phyloP scores from a whole-genome alignment of 805 yeast genomes.

The Wickerhamomyces chambardii region DNA sequence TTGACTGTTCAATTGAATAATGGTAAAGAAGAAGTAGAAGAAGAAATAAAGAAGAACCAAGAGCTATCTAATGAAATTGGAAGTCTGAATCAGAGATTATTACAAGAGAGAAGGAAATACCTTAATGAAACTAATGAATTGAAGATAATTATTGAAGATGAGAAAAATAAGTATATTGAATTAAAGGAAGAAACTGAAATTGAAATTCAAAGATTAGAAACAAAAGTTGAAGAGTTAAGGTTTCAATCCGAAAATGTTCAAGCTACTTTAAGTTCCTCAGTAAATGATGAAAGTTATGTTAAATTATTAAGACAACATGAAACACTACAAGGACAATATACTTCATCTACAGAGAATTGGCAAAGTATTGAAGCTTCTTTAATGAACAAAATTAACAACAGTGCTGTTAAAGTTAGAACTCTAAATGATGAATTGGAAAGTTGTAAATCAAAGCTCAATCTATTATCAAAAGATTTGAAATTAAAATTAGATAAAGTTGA shows the following conservation, averaged over 20 bases:
- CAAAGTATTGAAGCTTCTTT: constrained; percentile 66
- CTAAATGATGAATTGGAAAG: constrained; percentile 19
- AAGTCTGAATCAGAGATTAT: constrained; percentile 12
- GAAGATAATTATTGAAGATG: constrained; percentile 22
- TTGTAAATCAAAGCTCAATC: constrained; percentile 4
- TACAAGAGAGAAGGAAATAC: constrained; percentile 12
- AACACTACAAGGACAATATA: constrained; percentile 58
- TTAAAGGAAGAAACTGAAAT: constrained; percentile 14
- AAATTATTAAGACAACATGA: constrained; percentile 40
- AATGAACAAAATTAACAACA: constrained; percentile 31
- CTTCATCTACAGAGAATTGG: constrained; percentile 77
- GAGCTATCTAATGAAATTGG: constrained; percentile 18
- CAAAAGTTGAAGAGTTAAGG: constrained; percentile 60
- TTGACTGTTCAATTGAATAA: constrained; percentile 9
- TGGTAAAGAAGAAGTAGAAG: constrained; percentile 12
- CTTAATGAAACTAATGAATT: constrained; percentile 20
- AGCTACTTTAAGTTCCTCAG: constrained; percentile 16
- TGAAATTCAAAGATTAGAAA: constrained; percentile 56
- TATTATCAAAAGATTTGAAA: constrained; percentile 27
- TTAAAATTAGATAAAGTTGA: constrained; percentile 15
- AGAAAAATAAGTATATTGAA: constrained; percentile 22
- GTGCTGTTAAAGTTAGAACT: constrained; percentile 36
- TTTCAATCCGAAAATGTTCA: constrained; percentile 44
- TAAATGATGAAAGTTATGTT: constrained; percentile 29
- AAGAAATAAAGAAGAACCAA: constrained; percentile 9